Percentiles rank a stretch among this genome's conserved stretches.
Conservation (phyloP, 768 basidiomycete species). For the Lactifluus piperatus region DNA sequence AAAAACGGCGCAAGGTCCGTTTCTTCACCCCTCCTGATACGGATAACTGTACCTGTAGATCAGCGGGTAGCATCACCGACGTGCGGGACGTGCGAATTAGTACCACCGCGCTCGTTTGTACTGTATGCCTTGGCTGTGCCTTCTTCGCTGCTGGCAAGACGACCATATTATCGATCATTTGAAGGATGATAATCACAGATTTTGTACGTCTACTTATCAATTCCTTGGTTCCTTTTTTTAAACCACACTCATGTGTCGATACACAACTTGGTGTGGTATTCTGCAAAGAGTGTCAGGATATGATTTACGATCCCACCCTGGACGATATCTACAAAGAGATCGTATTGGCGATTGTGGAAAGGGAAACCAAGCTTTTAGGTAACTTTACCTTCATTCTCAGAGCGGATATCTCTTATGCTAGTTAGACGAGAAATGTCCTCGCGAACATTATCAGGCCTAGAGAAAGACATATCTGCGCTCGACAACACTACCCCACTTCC, state of each 20-base stretch:
- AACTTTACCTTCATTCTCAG: slow-evolving; percentile 1
- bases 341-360: slow-evolving; percentile 49
- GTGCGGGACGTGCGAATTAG: slow-evolving; percentile 50
- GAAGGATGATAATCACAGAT: slow-evolving; percentile 45
- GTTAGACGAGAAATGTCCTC: slow-evolving; percentile 27
- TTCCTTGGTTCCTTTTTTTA: not conserved
- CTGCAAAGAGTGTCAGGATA: slow-evolving; percentile 67
- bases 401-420: slow-evolving; percentile 21
- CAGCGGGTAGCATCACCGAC: slow-evolving; percentile 46
- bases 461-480: slow-evolving; percentile 37
- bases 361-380: slow-evolving; percentile 54
- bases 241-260: slow-evolving; percentile 50
- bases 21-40: too few species aligned
- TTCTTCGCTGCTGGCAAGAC: slow-evolving; percentile 59
- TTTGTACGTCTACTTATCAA: slow-evolving; percentile 42
- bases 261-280: slow-evolving; percentile 64
- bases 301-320: slow-evolving; percentile 52
- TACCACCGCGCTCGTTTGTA: slow-evolving; percentile 56
- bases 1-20: too few species aligned
- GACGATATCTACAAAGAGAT: slow-evolving; percentile 38
- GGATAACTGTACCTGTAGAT: too few species aligned
- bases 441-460: slow-evolving; percentile 42
- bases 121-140: slow-evolving; percentile 68
- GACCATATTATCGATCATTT: slow-evolving; percentile 54
- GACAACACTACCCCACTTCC: slow-evolving; percentile 44